Percentiles rank a stretch among this genome's conserved stretches.
Conservation (phyloP, 441 rosid genomes). For the Erodium moschatum region DNA sequence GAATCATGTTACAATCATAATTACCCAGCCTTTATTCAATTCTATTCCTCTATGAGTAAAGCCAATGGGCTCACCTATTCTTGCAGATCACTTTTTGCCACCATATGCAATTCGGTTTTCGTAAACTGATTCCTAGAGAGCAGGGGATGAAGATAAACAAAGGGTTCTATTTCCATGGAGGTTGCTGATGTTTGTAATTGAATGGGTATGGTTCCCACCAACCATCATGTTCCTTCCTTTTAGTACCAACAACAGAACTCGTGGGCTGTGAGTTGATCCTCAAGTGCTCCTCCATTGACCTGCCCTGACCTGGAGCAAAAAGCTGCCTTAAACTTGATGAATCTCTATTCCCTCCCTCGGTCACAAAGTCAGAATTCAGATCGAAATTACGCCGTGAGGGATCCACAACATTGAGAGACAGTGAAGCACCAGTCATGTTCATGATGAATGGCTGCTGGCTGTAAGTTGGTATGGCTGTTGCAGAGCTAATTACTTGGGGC, state of each 20-base stretch:
- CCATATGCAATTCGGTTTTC: neutral
- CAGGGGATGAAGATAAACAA: too few species aligned
- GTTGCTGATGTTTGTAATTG: constrained; percentile 38
- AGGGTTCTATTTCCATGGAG: constrained; percentile 57
- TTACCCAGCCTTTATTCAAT: too few species aligned
- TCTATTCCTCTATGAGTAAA: too few species aligned
- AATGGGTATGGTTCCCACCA: constrained; percentile 55
- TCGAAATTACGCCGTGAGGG: constrained; percentile 56
- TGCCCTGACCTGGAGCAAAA: constrained; percentile 48
- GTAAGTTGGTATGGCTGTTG: constrained; percentile 19
- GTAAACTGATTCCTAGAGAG: neutral
- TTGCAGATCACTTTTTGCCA: constrained; percentile 23
- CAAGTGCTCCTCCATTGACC: constrained; percentile 48
- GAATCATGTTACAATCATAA: neutral
- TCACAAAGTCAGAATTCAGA: constrained; percentile 54
- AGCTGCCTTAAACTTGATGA: constrained; percentile 48
- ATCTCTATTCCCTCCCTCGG: constrained; percentile 54
- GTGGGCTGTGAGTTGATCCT: constrained; percentile 19
- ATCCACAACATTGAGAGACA: constrained; percentile 35
- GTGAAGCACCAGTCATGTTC: constrained; percentile 45
- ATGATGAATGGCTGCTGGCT: constrained; percentile 57
- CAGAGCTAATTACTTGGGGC: constrained; percentile 12
- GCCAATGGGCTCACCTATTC: neutral
- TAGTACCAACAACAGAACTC: constrained; percentile 21
- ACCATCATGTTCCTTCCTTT: constrained; percentile 78